A percentile compares a stretch with the other conserved stretches of the same genome.
Conservation (phyloP, 2,329 filamentous ascomycete species). For the Verticillium isaacii region DNA sequence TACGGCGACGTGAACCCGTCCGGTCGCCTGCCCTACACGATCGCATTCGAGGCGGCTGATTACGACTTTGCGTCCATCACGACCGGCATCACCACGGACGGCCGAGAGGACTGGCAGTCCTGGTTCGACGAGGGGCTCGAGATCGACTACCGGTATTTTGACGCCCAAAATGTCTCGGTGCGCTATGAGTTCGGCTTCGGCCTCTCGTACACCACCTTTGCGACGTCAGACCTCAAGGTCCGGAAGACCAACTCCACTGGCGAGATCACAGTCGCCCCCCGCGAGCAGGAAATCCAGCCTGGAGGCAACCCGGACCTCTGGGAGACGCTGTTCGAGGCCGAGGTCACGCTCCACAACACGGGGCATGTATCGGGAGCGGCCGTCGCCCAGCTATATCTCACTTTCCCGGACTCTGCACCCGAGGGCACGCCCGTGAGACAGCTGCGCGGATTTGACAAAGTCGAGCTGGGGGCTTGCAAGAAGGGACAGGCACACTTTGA, state of each 20-base stretch:
- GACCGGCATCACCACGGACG: slow-evolving; percentile 30
- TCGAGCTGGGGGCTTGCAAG: slow-evolving; percentile 34
- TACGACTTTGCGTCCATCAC: slow-evolving; percentile 67
- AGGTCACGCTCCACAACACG: slow-evolving; percentile 44
- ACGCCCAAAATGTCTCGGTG: slow-evolving; percentile 52
- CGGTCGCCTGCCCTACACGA: slow-evolving; percentile 19
- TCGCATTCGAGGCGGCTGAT: slow-evolving; percentile 58
- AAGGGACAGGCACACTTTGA: slow-evolving; percentile 35
- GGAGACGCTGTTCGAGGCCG: slow-evolving; percentile 42
- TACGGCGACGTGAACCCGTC: slow-evolving; percentile 65
- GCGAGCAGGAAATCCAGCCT: slow-evolving; percentile 27
- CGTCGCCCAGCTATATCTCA: slow-evolving; percentile 53
- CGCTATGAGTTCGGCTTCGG: slow-evolving; percentile 66
- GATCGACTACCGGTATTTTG: slow-evolving; percentile 65
- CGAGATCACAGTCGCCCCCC: slow-evolving; percentile 22
- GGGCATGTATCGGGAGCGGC: slow-evolving; percentile 42
- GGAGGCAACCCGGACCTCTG: slow-evolving; percentile 54
- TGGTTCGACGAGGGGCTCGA: slow-evolving; percentile 58
- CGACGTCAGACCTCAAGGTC: slow-evolving; percentile 31
- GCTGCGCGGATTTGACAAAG: slow-evolving; percentile 49
- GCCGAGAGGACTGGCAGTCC: neutral
- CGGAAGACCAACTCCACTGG: slow-evolving; percentile 12
- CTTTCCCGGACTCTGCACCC: slow-evolving; percentile 30
- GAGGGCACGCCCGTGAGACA: slow-evolving; percentile 41
- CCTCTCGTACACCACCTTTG: slow-evolving; percentile 64